Conservation (phyloP, 176 grass and related monocot genomes). For the Dendrocalamus sinicus region DNA sequence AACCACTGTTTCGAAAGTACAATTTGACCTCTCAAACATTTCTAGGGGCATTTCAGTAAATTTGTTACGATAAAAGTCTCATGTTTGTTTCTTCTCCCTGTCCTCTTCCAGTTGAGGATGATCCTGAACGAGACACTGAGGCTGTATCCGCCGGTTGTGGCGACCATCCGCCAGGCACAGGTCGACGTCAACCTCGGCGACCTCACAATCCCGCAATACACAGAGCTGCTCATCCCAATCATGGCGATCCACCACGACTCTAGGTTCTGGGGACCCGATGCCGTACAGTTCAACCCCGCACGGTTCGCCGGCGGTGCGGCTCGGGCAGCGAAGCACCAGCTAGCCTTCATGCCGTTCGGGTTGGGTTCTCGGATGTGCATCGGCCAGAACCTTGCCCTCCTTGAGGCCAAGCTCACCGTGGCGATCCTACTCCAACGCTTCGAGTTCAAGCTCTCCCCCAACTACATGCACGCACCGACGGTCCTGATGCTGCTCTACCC, state of each 20-base stretch:
- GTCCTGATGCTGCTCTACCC: slow-evolving; percentile 91
- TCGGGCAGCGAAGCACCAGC: slow-evolving; percentile 56
- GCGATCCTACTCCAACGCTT: slow-evolving; percentile 72
- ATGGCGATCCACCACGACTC: slow-evolving; percentile 84
- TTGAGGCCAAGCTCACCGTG: slow-evolving; percentile 77
- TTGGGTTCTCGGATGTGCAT: slow-evolving; percentile 76
- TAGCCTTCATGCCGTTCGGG: slow-evolving; percentile 80
- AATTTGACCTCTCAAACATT: not conserved
- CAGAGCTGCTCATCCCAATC: slow-evolving; percentile 83
- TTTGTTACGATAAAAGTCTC: slow-evolving; percentile 39
- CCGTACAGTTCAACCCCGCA: slow-evolving; percentile 53
- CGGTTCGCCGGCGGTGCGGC: slow-evolving; percentile 59
- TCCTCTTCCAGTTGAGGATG: slow-evolving; percentile 63
- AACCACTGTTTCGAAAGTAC: slow-evolving; percentile 1
- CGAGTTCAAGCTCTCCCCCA: slow-evolving; percentile 53
- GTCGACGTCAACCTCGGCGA: slow-evolving; percentile 57
- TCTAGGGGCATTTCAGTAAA: slow-evolving; percentile 42
- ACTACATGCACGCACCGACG: slow-evolving; percentile 80
- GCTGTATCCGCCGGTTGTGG: slow-evolving; percentile 85
- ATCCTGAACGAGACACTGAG: slow-evolving; percentile 82
- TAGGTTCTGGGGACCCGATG: slow-evolving; percentile 63
- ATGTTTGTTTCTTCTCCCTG: slow-evolving; percentile 29
- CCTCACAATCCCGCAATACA: slow-evolving; percentile 48
- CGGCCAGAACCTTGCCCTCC: slow-evolving; percentile 76
- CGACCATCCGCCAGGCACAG: slow-evolving; percentile 70